Conservation (phyloP, 306 rosid genomes). For the Pyrus pyrifolia region DNA sequence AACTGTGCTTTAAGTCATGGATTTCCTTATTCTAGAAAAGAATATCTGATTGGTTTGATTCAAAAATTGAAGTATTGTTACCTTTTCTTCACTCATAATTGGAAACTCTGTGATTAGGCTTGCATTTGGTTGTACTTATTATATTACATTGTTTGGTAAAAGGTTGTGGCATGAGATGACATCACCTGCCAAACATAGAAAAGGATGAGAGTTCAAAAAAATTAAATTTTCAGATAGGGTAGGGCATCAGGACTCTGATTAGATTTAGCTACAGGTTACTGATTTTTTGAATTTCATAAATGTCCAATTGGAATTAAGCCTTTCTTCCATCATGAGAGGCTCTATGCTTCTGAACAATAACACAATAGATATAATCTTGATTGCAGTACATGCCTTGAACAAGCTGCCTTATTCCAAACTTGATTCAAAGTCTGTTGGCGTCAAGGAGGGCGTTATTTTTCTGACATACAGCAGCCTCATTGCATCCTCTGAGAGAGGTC, state of each 20-base stretch:
- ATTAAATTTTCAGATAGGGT: background rate
- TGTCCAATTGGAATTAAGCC: background rate
- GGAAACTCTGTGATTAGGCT: background rate
- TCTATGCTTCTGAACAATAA: background rate
- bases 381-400: constrained; percentile 97
- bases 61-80: background rate
- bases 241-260: background rate
- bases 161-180: background rate
- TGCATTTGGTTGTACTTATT: background rate
- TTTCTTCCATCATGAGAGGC: background rate
- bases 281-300: background rate
- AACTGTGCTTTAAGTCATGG: background rate
- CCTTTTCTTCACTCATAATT: background rate
- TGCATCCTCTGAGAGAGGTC: constrained; percentile 95
- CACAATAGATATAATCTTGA: background rate
- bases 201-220: background rate
- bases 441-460: constrained; percentile 92
- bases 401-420: constrained; percentile 98
- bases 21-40: background rate
- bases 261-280: background rate
- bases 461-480: constrained; percentile 92
- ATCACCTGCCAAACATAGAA: background rate
- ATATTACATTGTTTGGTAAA: background rate
- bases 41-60: background rate
- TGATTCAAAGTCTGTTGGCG: constrained; percentile 89